Evolutionary conservation across 495 filamentous ascomycete genomes (phyloP), one percentile per base, ranked within the genome.

Genomic region (Penicillium goetzii): DNA sequence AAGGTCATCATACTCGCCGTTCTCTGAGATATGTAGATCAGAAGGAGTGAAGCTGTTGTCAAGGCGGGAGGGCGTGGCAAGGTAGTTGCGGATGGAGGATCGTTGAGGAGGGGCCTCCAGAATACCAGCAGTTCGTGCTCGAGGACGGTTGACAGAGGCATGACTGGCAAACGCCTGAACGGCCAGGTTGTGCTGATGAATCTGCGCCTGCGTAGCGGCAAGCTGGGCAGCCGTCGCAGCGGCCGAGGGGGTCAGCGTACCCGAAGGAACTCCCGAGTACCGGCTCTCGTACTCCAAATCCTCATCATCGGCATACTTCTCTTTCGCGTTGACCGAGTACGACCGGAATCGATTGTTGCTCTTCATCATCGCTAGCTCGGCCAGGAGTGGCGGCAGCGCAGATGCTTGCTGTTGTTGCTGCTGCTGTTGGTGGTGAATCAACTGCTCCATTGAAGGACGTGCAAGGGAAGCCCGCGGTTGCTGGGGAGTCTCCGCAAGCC

Each of bases 311-410:
- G 90, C 95, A 70, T 98, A 98, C 76, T 96, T 97, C 73, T 97
- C 95, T 75, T 96, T 97, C 43, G 96, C 95, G 75, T 99, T 98
- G 52, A 99, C 95, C 23, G 95, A 99, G 74, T 97, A 98, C 32
- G 95, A 99, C 19, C 95, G 88, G 77, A 97, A 92, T 50, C 95
- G 85, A 75, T 90, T 98, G 58, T 90, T 84, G 62, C 87, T 92
- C 74, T 89, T 91, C 64, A 87, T 88, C 68, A 91, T 86, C 52
- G 86, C 87, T 68, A 95, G 79, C 62, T 91, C 91, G 51, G 90
- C 90, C n/a, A 96, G 79, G 66, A 92, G 89, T 4, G 90, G 90
- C 53, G 85, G 86, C 34, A 88, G 74, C 33, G 78, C 76, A 62
- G 82, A 78, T 33, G 83, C 78, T 68, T 87, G 84, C 69, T 88